Conservation (phyloP, 305 asterid genomes). For the Solanum aculeatissimum region DNA sequence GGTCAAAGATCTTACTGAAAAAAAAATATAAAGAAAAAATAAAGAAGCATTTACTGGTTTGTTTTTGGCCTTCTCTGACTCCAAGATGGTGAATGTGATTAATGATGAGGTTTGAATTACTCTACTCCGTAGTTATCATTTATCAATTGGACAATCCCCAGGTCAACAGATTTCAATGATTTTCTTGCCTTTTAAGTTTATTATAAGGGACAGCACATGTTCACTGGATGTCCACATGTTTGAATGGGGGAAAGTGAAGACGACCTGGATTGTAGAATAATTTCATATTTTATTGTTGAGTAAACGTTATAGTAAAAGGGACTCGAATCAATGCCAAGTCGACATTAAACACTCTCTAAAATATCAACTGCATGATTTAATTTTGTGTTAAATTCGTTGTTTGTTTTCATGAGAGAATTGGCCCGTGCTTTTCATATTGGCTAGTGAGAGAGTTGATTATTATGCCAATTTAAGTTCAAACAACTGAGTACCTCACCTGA, state of each 20-base stretch:
- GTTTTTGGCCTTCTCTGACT: not conserved
- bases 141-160: slow-evolving; percentile 12
- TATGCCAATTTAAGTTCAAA: not conserved
- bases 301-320: not conserved
- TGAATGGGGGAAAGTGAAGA: slow-evolving; percentile 11
- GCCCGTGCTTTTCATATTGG: not conserved
- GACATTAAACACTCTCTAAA: not conserved
- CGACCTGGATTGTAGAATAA: slow-evolving; percentile 5
- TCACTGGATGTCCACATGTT: not conserved
- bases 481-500: not conserved
- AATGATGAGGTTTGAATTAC: not conserved
- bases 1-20: not conserved
- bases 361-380: not conserved
- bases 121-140: slow-evolving; percentile 7
- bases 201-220: slow-evolving; percentile 22
- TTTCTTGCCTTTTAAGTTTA: slow-evolving; percentile 8
- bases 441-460: not conserved
- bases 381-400: too few relatives aligned
- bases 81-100: not conserved
- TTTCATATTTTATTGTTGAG: slow-evolving; percentile 4
- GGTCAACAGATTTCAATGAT: slow-evolving; percentile 13
- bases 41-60: not conserved
- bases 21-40: not conserved
- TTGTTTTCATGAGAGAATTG: not conserved
- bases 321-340: not conserved